Percentiles rank a stretch among this genome's conserved stretches.
These are phyloP conservation scores for Colletotrichum euphorbiae DNA, from an alignment of 2,329 filamentous ascomycete genomes.

Conservation along the genomic window DNA sequence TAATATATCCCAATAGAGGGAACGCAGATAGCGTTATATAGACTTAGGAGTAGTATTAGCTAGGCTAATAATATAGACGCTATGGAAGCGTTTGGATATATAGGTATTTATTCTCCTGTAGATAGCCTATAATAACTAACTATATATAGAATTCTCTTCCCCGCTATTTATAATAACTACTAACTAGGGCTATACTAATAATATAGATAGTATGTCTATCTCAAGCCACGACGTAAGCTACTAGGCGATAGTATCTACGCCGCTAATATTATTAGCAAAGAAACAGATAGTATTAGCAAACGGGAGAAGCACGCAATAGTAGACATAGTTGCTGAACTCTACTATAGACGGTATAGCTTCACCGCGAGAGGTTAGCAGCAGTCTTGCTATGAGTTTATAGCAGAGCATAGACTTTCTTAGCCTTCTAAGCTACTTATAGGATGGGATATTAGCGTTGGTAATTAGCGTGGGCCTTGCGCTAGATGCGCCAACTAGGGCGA, in stretches of 20 bases:
- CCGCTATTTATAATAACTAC: neutral
- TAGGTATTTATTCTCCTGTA: neutral
- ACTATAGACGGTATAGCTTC: too few species aligned
- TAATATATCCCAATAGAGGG: conserved; percentile 1
- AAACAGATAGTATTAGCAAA: too few species aligned
- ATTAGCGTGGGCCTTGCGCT: too few species aligned
- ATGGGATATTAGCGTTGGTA: too few species aligned
- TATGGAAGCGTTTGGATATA: neutral
- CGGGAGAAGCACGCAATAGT: accelerated
- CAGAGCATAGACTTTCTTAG: too few species aligned
- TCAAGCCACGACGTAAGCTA: conserved; percentile 2
- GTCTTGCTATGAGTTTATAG: too few species aligned
- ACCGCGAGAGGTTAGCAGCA: too few species aligned
- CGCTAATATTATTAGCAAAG: too few species aligned
- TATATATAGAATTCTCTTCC: neutral
- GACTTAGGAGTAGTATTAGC: neutral
- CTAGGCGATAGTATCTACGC: neutral
- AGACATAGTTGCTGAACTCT: too few species aligned
- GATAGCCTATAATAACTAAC: neutral
- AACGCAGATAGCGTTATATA: neutral
- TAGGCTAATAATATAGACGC: conserved; percentile 6
- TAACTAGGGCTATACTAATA: neutral
- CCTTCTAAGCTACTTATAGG: too few species aligned
- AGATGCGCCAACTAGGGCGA: too few species aligned
- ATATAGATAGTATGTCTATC: neutral